Conservation (phyloP, 495 filamentous ascomycete species). For the Umbilicaria muhlenbergii region DNA sequence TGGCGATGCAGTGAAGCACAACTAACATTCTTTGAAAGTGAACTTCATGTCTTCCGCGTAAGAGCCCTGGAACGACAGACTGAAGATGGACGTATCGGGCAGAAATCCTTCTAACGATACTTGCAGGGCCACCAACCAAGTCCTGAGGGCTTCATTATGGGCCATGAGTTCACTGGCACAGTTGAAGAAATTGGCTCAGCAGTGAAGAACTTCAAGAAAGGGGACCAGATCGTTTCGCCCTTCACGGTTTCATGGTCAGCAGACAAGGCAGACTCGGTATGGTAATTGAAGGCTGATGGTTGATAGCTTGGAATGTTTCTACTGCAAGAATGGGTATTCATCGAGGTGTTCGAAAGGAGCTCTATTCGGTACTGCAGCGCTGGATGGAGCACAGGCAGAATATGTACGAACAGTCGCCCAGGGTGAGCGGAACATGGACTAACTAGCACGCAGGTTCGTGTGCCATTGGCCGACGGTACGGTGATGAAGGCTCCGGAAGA, state of each 20-base stretch:
- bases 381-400: slow-evolving; percentile 86
- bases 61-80: slow-evolving; percentile 32
- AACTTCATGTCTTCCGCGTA: slow-evolving; percentile 81
- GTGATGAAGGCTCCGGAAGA: slow-evolving; percentile 59
- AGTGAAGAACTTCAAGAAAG: slow-evolving; percentile 54
- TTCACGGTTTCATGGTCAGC: slow-evolving; percentile 80
- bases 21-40: slow-evolving; percentile 30
- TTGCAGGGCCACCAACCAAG: slow-evolving; percentile 11
- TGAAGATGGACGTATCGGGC: background rate
- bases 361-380: slow-evolving; percentile 55
- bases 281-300: background rate
- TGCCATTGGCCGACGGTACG: slow-evolving; percentile 75
- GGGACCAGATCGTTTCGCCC: slow-evolving; percentile 66
- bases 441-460: slow-evolving; percentile 35
- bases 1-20: slow-evolving; percentile 1
- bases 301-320: slow-evolving; percentile 66
- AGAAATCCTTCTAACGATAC: background rate
- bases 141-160: slow-evolving; percentile 46
- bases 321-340: slow-evolving; percentile 69
- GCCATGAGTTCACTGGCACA: slow-evolving; percentile 62
- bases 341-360: slow-evolving; percentile 63
- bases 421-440: background rate
- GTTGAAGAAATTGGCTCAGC: slow-evolving; percentile 50
- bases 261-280: background rate
- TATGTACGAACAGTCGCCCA: slow-evolving; percentile 33